These are phyloP conservation scores for Rosa persica DNA, from an alignment of 306 rosid genomes.

Conservation along the genomic window DNA sequence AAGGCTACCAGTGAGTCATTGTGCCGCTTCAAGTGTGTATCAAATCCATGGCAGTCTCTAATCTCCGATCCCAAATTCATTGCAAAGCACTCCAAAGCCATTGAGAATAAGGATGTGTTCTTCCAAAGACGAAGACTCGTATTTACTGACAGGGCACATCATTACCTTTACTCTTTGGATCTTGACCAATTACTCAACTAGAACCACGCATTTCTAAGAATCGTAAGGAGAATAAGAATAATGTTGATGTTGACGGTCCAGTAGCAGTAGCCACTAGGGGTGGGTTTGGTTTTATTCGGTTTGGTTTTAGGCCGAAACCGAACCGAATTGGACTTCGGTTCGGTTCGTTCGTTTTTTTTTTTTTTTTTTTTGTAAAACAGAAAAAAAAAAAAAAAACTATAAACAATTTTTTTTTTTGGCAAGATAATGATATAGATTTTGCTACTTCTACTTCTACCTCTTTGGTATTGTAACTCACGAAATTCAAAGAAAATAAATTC, in stretches of 20 bases:
- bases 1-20: background rate
- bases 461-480: too few species aligned
- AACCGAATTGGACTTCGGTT: too few species aligned
- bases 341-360: too few species aligned
- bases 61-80: background rate
- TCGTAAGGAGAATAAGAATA: background rate
- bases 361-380: too few species aligned
- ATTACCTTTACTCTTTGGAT: background rate
- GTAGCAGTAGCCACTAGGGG: background rate
- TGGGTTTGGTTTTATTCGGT: too few species aligned
- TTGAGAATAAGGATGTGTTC: background rate
- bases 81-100: background rate
- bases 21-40: background rate
- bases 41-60: background rate
- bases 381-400: too few species aligned
- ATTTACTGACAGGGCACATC: background rate
- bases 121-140: background rate
- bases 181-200: background rate
- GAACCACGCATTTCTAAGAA: background rate
- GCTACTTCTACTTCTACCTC: too few species aligned
- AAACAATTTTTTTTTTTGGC: too few species aligned
- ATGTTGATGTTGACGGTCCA: background rate
- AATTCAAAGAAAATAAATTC: too few species aligned
- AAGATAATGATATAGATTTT: too few species aligned
- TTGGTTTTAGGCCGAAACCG: too few species aligned